These are phyloP conservation scores for Tylopilus cervinicoccineus DNA, from an alignment of 768 basidiomycete genomes.

Conservation along the genomic window DNA sequence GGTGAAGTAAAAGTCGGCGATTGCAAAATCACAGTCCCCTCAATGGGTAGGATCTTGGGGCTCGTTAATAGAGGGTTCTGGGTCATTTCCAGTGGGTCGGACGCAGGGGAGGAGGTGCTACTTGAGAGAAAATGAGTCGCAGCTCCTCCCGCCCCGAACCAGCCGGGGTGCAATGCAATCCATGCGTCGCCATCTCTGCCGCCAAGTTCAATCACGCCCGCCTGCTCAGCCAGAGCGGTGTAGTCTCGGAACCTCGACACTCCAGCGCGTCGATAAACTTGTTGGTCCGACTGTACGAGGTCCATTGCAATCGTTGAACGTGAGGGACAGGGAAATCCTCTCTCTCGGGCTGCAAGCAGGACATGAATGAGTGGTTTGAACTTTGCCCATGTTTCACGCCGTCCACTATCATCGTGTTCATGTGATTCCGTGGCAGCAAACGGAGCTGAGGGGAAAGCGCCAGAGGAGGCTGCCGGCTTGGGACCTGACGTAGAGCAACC, in stretches of 20 bases:
- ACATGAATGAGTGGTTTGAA: constrained; percentile 30
- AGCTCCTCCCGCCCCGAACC: constrained; percentile 10
- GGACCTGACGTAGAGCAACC: neutral
- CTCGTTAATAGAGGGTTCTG: constrained; percentile 7
- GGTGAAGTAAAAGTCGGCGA: neutral
- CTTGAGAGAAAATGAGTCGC: neutral
- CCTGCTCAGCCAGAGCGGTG: constrained; percentile 22
- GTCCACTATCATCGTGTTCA: constrained; percentile 6
- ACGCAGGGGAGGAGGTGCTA: constrained; percentile 12
- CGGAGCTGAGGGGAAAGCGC: constrained; percentile 4
- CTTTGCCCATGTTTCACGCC: constrained; percentile 14
- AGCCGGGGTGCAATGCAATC: constrained; percentile 28
- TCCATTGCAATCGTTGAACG: constrained; percentile 38
- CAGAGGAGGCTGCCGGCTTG: constrained; percentile 1
- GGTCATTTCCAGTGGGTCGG: constrained; percentile 6
- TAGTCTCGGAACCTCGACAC: constrained; percentile 27
- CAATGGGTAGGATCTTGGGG: constrained; percentile 6
- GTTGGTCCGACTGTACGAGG: constrained; percentile 28
- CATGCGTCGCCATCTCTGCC: constrained; percentile 15
- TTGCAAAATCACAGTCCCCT: neutral
- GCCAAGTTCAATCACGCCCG: constrained; percentile 26
- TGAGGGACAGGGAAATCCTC: constrained; percentile 32
- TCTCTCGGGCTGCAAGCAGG: constrained; percentile 21
- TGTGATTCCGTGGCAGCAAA: neutral
- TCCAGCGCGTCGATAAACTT: constrained; percentile 24